Base-by-base conservation (phyloP, 495 filamentous ascomycete species). In the Hyaloscypha hepaticicola region DNA sequence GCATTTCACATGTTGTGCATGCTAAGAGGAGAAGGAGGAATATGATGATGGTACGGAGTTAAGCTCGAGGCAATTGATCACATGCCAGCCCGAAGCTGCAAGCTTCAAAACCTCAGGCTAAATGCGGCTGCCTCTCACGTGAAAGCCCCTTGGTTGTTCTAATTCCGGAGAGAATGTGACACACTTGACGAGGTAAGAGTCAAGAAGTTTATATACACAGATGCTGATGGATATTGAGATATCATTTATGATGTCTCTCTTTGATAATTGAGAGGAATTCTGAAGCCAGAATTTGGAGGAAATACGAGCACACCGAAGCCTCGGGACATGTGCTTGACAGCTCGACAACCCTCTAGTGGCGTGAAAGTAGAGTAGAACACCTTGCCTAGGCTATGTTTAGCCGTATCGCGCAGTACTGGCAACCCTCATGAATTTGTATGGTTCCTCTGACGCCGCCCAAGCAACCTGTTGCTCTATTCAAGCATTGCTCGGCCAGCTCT, bases 361-460 rank as follows among this genome's bases (percentile, higher is more conserved):
- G 16, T 1, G 3, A 27, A 26, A n/a, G n/a, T n/a, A n/a, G n/a
- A n/a, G n/a, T 19, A 45, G 38, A 45, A 45, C 11, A 16, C 0
- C 11, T 1, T 45, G 4, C 3, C 1, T 45, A 16, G 19, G 38
- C 5, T 19, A 45, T 14, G 4, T 16, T 45, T 45, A 16, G 38
- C 12, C 4, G 38, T n/a, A 45, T 45, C 7, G 16, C 3, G 38
- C 9, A 8, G 19, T 16, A 19, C 11, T 16, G 1, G 38, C 19
- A 3, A 16, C 12, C 38, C 16, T 45, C 11, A 4, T 14, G 12
- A 3, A 19, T 45, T 78, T 94, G 90, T 94, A 66, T 76, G 89
- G 84, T 85, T 79, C 89, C 88, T 93, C 90, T 93, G 90, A 95
- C 90, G 85, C 91, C 85, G 89, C 86, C 90, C 86, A 85, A 84